Evolutionary conservation across 306 rosid species (phyloP).

Genomic region (Abrus precatorius): DNA sequence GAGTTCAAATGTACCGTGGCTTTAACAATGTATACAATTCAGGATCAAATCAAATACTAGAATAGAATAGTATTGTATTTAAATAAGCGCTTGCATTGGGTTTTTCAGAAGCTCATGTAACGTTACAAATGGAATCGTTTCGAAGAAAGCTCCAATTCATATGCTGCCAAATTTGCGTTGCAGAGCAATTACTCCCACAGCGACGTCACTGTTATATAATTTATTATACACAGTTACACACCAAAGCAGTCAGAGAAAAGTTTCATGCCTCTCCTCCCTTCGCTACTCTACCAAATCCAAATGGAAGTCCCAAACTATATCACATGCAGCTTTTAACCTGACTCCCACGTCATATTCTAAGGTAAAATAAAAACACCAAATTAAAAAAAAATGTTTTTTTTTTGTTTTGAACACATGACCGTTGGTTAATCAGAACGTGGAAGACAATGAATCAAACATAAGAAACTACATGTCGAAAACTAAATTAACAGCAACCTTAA

Average conservation of each 20-base stretch:
- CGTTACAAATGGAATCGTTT: conserved; percentile 52
- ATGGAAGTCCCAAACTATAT: conserved; percentile 17
- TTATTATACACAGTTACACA: conserved; percentile 15
- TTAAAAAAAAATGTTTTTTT: neutral
- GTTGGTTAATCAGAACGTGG: conserved; percentile 11
- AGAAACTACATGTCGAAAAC: too few species aligned
- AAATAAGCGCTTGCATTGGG: neutral
- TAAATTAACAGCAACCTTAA: too few species aligned
- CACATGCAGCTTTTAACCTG: conserved; percentile 55
- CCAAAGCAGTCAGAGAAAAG: conserved; percentile 39
- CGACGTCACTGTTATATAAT: conserved; percentile 41
- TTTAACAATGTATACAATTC: neutral
- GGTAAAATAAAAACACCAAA: neutral
- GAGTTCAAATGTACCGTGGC: neutral
- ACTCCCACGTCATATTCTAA: conserved; percentile 41
- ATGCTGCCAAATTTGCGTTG: conserved; percentile 51
- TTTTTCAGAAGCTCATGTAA: conserved; percentile 29
- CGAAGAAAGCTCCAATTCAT: conserved; percentile 49
- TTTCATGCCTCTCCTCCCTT: conserved; percentile 39
- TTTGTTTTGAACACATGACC: conserved; percentile 15
- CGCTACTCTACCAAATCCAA: conserved; percentile 45
- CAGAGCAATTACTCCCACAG: conserved; percentile 53
- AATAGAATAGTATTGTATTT: neutral
- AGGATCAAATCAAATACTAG: conserved; percentile 6
- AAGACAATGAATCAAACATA: neutral